phyloP scores from a whole-genome alignment of 2,329 filamentous ascomycete genomes.

The Aspergillus sp. region DNA sequence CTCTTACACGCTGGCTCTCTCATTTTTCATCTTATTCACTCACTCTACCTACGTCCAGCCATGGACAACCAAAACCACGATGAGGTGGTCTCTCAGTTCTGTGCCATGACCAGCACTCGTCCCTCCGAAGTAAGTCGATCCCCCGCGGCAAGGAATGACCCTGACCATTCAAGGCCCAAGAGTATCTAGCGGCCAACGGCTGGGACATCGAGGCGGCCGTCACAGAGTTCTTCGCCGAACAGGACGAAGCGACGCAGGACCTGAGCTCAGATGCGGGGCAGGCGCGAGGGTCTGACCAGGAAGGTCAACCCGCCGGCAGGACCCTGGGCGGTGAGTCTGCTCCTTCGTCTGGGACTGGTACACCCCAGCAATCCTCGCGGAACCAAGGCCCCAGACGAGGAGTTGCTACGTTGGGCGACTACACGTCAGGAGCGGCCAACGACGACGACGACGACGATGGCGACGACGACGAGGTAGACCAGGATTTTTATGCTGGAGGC shows the following conservation, averaged over 20 bases:
- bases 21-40: too few species aligned
- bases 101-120: conserved; percentile 45
- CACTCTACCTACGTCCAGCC: conserved; percentile 6
- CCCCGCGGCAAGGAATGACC: not conserved
- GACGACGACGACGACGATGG: conserved; percentile 41
- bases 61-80: conserved; percentile 33
- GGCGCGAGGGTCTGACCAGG: conserved; percentile 15
- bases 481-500: conserved; percentile 55
- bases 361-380: conserved; percentile 20
- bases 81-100: conserved; percentile 44
- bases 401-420: conserved; percentile 40
- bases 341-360: conserved; percentile 18
- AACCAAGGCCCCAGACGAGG: conserved; percentile 32
- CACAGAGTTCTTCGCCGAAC: conserved; percentile 50
- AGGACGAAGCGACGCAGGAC: conserved; percentile 31
- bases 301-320: conserved; percentile 18
- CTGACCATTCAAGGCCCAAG: conserved; percentile 46
- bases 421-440: conserved; percentile 30
- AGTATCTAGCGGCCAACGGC: conserved; percentile 55
- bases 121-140: conserved; percentile 38
- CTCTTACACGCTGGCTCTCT: too few species aligned
- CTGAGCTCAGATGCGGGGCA: conserved; percentile 18
- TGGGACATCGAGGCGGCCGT: conserved; percentile 60
- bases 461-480: conserved; percentile 43
- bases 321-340: conserved; percentile 24